These are phyloP conservation scores for Massarina eburnea DNA, from an alignment of 2,329 filamentous ascomycete species.

Conservation along the genomic window DNA sequence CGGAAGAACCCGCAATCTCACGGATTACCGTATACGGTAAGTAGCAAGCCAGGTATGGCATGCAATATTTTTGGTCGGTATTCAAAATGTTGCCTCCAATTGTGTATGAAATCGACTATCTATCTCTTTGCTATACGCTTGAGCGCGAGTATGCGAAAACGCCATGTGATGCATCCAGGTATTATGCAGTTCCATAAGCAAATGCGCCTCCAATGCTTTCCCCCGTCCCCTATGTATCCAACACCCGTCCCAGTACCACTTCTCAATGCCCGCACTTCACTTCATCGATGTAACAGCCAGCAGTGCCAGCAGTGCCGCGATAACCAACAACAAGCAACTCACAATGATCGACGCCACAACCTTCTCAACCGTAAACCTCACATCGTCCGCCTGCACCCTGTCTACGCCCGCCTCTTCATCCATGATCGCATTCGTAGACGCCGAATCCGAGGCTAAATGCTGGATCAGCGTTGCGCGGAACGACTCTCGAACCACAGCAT, in stretches of 20 bases:
- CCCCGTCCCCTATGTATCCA: neutral
- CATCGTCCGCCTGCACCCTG: constrained; percentile 17
- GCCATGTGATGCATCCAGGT: constrained; percentile 8
- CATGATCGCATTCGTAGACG: neutral
- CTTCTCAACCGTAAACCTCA: constrained; percentile 25
- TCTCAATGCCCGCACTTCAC: too few relatives aligned
- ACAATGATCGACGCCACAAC: constrained; percentile 29
- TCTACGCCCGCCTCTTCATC: constrained; percentile 22
- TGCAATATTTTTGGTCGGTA: too few relatives aligned
- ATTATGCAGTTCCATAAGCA: constrained; percentile 1
- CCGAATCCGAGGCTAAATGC: constrained; percentile 17
- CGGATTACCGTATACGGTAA: too few relatives aligned
- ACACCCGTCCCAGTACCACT: too few relatives aligned
- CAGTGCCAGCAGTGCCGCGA: constrained; percentile 22
- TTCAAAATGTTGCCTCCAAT: too few relatives aligned
- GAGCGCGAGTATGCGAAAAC: too few relatives aligned
- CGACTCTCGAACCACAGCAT: constrained; percentile 24
- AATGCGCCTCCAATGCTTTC: neutral
- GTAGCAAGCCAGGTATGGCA: too few relatives aligned
- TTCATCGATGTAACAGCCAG: constrained; percentile 1
- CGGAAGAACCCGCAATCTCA: too few relatives aligned
- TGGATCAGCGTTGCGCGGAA: constrained; percentile 30
- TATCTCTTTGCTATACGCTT: too few relatives aligned
- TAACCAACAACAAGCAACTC: constrained; percentile 19
- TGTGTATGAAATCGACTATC: too few relatives aligned